Evolutionary conservation across 129 eudicot species (phyloP), one percentile per base, ranked within the genome.

Genomic region (Centaurea solstitialis): DNA sequence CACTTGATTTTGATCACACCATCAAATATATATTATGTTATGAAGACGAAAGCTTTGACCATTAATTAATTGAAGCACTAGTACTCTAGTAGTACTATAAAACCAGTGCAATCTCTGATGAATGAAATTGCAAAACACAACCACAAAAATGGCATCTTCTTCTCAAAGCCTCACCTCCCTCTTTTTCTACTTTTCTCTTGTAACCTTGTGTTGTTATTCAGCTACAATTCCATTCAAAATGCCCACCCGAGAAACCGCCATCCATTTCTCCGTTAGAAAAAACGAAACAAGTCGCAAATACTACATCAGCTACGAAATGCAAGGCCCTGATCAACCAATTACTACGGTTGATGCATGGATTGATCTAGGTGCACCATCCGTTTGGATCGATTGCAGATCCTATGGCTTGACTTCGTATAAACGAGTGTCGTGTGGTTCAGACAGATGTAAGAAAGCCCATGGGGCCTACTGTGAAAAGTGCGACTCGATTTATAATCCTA

Each of bases 301-400:
- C 81, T 90, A 85, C 90, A 76, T 84, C 81, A 45, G 74, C 33
- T 50, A 81, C 21, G 72, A 76, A 3, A 20, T 85, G 0, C 89
- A 89, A 28, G 21, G 23, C 61, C 72, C 73, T 1, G 4, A 33
- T 33, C 18, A 28, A 15, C 33, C 80, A 17, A 22, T 5, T 23
- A 80, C 80, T 77, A 4, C 6, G 0, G 9, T 86, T 35, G 78
- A 79, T 9, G 80, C 86, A 3, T 75, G 81, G 17, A 37, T 90
- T 4, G 92, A 90, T 66, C 87, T 90, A 11, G 87, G 89, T 8
- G 88, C 83, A 12, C 76, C 78, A 30, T 72, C 73, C 66, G 72
- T 80, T 7, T 88, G 90, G 90, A 68, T 86, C 70, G 87, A 89
- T 33, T 84, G 87, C 80, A 76, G 40, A 5, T 81, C 82, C 5